Conservation (phyloP, 129 eudicot species). For the Sambucus nigra region DNA sequence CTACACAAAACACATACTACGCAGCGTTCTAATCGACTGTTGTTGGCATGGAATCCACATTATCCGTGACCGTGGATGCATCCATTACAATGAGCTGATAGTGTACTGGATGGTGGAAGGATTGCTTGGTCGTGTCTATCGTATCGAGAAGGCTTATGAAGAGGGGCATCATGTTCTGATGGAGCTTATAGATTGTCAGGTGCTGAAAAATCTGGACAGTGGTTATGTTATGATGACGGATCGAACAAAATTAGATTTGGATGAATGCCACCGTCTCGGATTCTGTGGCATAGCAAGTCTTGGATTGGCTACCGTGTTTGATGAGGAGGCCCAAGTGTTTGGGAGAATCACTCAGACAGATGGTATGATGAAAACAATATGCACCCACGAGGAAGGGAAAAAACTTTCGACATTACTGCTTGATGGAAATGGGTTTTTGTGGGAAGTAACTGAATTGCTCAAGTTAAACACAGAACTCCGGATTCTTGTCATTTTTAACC, state of each 20-base stretch:
- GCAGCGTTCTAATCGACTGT: slow-evolving; percentile 26
- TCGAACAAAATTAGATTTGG: neutral
- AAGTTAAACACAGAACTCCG: slow-evolving; percentile 12
- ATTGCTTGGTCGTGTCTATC: slow-evolving; percentile 20
- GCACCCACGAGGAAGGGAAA: slow-evolving; percentile 1
- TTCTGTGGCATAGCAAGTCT: slow-evolving; percentile 15
- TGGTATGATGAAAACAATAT: slow-evolving; percentile 30
- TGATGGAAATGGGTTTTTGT: slow-evolving; percentile 24
- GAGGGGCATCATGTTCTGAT: slow-evolving; percentile 35
- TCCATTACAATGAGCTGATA: slow-evolving; percentile 46
- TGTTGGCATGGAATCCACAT: slow-evolving; percentile 24
- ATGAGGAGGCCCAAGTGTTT: slow-evolving; percentile 9
- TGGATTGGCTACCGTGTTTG: slow-evolving; percentile 32
- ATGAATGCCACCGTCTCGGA: neutral
- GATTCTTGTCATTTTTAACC: slow-evolving; percentile 9
- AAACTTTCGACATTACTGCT: slow-evolving; percentile 27
- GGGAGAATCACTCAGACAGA: slow-evolving; percentile 26
- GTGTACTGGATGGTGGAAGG: slow-evolving; percentile 63
- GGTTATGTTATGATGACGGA: slow-evolving; percentile 28
- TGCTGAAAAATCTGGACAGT: slow-evolving; percentile 29
- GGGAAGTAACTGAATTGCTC: slow-evolving; percentile 5
- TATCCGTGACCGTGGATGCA: slow-evolving; percentile 22
- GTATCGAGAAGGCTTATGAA: slow-evolving; percentile 26
- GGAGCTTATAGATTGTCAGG: slow-evolving; percentile 40
- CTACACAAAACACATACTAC: too few species aligned